Conservation (phyloP, 768 basidiomycete genomes). For the Phlebiopsis gigantea region DNA sequence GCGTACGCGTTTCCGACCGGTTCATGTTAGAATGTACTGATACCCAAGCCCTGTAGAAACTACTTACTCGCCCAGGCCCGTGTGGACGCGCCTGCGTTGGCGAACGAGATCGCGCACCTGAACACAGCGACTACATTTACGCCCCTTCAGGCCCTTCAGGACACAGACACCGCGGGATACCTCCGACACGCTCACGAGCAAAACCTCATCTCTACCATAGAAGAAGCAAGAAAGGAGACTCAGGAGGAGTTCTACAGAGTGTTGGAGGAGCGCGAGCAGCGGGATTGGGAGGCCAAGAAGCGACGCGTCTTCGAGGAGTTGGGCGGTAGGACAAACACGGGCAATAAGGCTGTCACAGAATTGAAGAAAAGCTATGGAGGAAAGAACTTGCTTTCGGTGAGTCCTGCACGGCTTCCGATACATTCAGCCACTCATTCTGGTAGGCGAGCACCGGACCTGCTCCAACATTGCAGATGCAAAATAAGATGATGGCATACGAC, state of each 20-base stretch:
- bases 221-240: constrained; percentile 81
- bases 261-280: constrained; percentile 66
- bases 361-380: constrained; percentile 59
- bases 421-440: constrained; percentile 2
- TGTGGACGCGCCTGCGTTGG: constrained; percentile 87
- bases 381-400: constrained; percentile 49
- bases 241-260: constrained; percentile 81
- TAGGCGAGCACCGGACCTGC: constrained; percentile 47
- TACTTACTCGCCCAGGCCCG: constrained; percentile 92
- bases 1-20: constrained; percentile 44
- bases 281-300: constrained; percentile 90
- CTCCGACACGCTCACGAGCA: constrained; percentile 94
- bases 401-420: constrained; percentile 19
- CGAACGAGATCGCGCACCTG: constrained; percentile 75
- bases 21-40: neutral
- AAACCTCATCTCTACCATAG: constrained; percentile 89
- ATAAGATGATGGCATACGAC: constrained; percentile 96
- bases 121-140: constrained; percentile 81
- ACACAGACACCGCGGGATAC: constrained; percentile 92
- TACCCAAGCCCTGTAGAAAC: constrained; percentile 42
- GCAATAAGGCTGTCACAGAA: constrained; percentile 50
- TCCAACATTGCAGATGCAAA: constrained; percentile 75
- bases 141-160: constrained; percentile 87
- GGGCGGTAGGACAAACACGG: constrained; percentile 58
- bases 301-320: constrained; percentile 86